A percentile compares a stretch with the other conserved stretches of the same genome.
Evolutionary conservation across 305 asterid genomes (phyloP).

Genomic region (Withania somnifera): DNA sequence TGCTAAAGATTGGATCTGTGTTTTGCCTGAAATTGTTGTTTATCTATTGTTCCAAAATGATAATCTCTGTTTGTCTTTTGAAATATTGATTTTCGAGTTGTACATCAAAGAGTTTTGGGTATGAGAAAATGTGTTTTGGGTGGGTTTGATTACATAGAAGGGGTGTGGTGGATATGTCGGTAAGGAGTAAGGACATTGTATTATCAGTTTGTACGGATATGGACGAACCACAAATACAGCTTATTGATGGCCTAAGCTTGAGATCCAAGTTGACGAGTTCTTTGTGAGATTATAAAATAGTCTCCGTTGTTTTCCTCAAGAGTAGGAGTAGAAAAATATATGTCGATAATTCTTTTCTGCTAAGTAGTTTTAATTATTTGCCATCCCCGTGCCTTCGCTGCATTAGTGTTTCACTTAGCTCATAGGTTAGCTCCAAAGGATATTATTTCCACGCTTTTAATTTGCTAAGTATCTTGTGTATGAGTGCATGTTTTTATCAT

Average conservation of each 20-base stretch:
- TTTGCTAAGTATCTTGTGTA: too few species aligned
- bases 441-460: not conserved
- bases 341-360: not conserved
- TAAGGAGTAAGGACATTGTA: not conserved
- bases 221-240: not conserved
- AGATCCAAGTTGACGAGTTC: not conserved
- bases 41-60: not conserved
- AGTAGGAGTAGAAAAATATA: not conserved
- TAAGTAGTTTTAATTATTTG: not conserved
- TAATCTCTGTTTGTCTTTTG: not conserved
- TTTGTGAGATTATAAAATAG: not conserved
- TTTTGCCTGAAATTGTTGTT: not conserved
- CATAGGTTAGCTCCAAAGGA: not conserved
- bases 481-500: too few species aligned
- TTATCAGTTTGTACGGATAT: not conserved
- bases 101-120: not conserved
- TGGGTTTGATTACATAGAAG: not conserved
- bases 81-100: not conserved
- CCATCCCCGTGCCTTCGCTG: not conserved
- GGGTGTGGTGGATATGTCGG: not conserved
- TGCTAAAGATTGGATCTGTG: not conserved
- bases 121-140: not conserved
- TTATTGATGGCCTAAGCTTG: not conserved
- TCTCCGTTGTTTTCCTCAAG: not conserved
- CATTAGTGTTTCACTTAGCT: not conserved